phyloP scores from a whole-genome alignment of 108 stramenopile species.

The Nannochloropsis salina region DNA sequence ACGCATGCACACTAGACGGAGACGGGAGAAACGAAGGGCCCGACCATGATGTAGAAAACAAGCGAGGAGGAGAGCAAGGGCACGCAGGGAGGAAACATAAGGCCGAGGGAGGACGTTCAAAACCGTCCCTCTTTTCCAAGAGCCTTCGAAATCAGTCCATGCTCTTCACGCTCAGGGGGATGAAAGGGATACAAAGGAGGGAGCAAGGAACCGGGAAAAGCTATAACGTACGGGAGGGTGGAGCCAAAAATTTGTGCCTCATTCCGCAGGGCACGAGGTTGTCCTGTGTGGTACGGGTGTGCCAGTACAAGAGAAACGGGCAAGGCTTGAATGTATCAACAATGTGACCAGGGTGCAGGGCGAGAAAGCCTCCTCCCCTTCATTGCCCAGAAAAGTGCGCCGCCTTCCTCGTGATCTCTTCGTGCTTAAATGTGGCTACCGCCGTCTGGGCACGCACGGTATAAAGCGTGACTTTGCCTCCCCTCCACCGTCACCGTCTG shows the following conservation, averaged over 20 bases:
- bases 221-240: neutral
- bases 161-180: neutral
- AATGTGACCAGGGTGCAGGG: no score
- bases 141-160: neutral
- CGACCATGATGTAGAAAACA: neutral
- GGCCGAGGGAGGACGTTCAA: neutral
- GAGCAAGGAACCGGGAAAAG: neutral
- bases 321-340: no score
- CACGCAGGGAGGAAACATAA: neutral
- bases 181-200: neutral
- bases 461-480: no score
- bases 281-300: neutral
- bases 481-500: no score
- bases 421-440: no score
- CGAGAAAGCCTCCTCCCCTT: no score
- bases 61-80: neutral
- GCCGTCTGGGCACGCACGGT: no score
- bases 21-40: no score
- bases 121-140: neutral
- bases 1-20: no score
- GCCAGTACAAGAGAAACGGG: no score
- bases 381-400: no score
- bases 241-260: slow-evolving; percentile 8
- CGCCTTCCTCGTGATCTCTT: no score
- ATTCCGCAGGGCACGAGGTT: neutral